Evolutionary conservation across 225 moss, liverwort and hornwort species (phyloP).

Genomic region (Pseudisothecium myosuroides): DNA sequence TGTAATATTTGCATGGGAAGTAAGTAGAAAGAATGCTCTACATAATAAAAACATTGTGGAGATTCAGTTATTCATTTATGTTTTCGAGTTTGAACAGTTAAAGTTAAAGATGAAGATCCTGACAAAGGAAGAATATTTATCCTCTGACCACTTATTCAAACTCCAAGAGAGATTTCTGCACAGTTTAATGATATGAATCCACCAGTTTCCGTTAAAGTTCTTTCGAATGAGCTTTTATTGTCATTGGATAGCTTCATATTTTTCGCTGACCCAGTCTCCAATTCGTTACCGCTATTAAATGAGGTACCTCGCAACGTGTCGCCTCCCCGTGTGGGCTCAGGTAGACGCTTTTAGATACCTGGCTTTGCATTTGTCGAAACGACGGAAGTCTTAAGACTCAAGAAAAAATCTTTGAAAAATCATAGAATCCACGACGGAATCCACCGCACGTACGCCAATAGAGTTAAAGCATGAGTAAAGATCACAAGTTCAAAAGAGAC

Average conservation of each 20-base stretch:
- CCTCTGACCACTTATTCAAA: not conserved
- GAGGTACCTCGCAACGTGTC: not conserved
- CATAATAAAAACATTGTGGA: not conserved
- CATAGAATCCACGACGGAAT: not conserved
- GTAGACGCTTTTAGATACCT: not conserved
- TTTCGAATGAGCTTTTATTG: not conserved
- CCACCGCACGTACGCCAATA: not conserved
- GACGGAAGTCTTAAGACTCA: not conserved
- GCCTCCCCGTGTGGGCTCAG: not conserved
- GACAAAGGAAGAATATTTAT: not conserved
- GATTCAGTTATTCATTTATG: not conserved
- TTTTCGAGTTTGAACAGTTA: not conserved
- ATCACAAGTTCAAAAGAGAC: not conserved
- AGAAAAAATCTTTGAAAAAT: not conserved
- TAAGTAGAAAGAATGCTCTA: not conserved
- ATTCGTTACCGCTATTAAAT: not conserved
- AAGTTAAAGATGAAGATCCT: not conserved
- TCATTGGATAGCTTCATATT: not conserved
- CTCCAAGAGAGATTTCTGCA: not conserved
- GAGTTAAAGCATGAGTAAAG: not conserved
- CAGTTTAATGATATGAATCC: not conserved
- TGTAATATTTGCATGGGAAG: not conserved
- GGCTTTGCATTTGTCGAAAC: not conserved
- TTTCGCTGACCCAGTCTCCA: not conserved
- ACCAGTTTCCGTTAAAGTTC: not conserved